Base-by-base conservation (phyloP, 2,329 filamentous ascomycete genomes). In the Stachybotrys elegans region DNA sequence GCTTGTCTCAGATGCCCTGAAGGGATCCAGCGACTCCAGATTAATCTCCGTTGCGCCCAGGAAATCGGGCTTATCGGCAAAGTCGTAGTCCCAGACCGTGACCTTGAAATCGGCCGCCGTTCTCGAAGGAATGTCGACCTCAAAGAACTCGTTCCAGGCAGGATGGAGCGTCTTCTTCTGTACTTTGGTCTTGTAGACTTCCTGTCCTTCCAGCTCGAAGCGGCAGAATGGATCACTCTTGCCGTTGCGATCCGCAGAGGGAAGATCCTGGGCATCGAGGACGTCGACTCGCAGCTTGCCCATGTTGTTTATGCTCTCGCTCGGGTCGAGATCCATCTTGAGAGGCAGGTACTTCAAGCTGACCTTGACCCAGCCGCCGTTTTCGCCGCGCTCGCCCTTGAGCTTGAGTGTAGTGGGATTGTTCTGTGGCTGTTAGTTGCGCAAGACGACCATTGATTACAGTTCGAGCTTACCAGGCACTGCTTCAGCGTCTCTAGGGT, bases 231-330 rank as follows among this genome's bases (percentile, higher is more conserved):
- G 93, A 59, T 98, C 93, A 57, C 90, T 96, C 76, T 86, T 97
- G 54, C 93, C 93, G 60, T 98, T 98, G 25, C 90, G 84, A 59
- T 98, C 93, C 22, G 92, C 92, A 2, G 93, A 84, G 7, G 93
- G 93, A n/a, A 98, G 78, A 47, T 95, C 84, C 8, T 79, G 71
- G 16, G 84, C 93, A 63, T 95, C 90, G 29, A 97, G 71, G 16
- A 98, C 78, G 57, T 97, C 90, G n/a, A 98, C 88, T 17, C 91
- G 87, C 19, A 98, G 82, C 46, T 83, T 91, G 47, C 93, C 93
- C 81, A 95, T 95, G 68, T 98, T 98, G 79, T 96, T 97, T 75
- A 98, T 95, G 59, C 90, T 96, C 68, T 98, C 93, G 57, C 84
- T 89, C 0, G 93, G 87, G 58, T 98, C 90, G 40, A 98, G 84